These are phyloP conservation scores for Edaphochlamys debaryana DNA, from an alignment of 139 green algal species.

Conservation along the genomic window DNA sequence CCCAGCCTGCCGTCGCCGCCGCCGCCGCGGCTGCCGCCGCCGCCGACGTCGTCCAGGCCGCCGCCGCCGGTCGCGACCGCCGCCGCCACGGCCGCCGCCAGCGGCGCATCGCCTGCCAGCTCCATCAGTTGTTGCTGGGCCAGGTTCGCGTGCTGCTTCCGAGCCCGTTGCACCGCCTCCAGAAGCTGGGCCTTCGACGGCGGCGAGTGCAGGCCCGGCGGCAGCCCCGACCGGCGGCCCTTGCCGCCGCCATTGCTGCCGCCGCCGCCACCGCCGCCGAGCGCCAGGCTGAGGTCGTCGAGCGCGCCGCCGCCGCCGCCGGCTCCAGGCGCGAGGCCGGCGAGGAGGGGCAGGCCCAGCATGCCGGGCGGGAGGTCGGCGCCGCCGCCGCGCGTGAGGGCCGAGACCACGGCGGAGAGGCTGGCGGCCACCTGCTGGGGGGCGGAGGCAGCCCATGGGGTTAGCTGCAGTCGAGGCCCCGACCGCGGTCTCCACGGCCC, in stretches of 20 bases:
- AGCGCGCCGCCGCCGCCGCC: background rate
- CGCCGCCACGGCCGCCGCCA: slow-evolving; percentile 16
- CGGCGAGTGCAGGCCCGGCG: slow-evolving; percentile 23
- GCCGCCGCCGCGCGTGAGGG: background rate
- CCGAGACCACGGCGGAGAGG: slow-evolving; percentile 13
- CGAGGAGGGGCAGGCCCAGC: background rate
- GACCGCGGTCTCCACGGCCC: too few relatives aligned
- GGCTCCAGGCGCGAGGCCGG: background rate
- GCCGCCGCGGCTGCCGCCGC: too few relatives aligned
- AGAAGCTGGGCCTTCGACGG: slow-evolving; percentile 9
- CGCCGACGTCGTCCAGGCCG: too few relatives aligned
- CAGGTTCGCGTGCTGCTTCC: background rate
- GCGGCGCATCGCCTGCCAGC: background rate
- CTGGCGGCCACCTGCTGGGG: slow-evolving; percentile 19
- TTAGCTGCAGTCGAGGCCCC: too few relatives aligned
- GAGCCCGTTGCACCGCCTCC: slow-evolving; percentile 11
- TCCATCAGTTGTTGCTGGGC: slow-evolving; percentile 12
- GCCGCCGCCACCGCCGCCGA: background rate
- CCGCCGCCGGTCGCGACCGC: background rate
- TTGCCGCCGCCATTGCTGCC: too few relatives aligned
- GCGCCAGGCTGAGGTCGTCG: background rate
- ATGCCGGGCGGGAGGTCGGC: background rate
- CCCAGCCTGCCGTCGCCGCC: too few relatives aligned
- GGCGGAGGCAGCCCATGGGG: too few relatives aligned
- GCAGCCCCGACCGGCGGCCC: background rate